Percentiles rank a stretch among this genome's conserved stretches.
Conservation (phyloP, 2,329 filamentous ascomycete genomes). For the Aspergillus sp. region DNA sequence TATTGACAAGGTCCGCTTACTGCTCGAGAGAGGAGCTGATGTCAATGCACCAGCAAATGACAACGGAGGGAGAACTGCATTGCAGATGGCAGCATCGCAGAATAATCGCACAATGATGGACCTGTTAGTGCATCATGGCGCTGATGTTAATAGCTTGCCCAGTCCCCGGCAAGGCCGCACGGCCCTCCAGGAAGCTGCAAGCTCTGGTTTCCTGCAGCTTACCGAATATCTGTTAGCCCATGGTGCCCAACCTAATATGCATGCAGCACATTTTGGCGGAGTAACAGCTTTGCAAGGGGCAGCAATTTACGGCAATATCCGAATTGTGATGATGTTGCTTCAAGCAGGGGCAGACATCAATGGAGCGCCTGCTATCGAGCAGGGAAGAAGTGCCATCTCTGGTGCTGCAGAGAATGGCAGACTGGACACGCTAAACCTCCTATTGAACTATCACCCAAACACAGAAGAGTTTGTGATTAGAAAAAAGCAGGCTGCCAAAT, state of each 20-base stretch:
- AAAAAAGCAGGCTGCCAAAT: conserved; percentile 16
- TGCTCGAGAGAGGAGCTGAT: conserved; percentile 30
- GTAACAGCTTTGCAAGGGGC: conserved; percentile 32
- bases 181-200: conserved; percentile 8
- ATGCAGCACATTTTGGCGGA: conserved; percentile 17
- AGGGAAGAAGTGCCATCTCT: conserved; percentile 36
- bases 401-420: conserved; percentile 38
- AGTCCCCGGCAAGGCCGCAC: conserved; percentile 20
- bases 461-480: conserved; percentile 20
- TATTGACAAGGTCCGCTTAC: conserved; percentile 25
- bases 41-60: conserved; percentile 26
- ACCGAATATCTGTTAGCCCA: conserved; percentile 20
- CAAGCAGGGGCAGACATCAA: conserved; percentile 30
- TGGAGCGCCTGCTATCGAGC: conserved; percentile 19
- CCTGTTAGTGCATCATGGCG: conserved; percentile 17
- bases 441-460: conserved; percentile 20
- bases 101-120: conserved; percentile 19
- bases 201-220: conserved; percentile 4
- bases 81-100: conserved; percentile 19
- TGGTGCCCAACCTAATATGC: conserved; percentile 26
- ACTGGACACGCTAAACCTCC: conserved; percentile 34
- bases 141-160: conserved; percentile 29
- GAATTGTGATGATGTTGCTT: conserved; percentile 27
- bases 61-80: conserved; percentile 16
- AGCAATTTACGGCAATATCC: conserved; percentile 22